These are phyloP conservation scores for Hypholoma sublateritium DNA, from an alignment of 768 basidiomycete species.

Conservation along the genomic window DNA sequence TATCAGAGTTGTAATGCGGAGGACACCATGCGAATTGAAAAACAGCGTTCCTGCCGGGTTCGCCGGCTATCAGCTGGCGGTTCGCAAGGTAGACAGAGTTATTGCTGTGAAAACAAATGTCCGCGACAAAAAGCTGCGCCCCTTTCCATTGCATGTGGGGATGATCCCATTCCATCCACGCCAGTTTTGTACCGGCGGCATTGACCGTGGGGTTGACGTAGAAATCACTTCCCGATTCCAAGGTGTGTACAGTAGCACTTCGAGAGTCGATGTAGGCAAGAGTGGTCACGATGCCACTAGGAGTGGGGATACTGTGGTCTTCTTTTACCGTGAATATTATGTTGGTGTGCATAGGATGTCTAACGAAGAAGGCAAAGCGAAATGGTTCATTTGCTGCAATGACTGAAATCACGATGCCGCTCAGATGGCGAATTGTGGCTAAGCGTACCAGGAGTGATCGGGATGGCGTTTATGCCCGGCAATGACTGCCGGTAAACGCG, in stretches of 20 bases:
- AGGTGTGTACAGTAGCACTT: slow-evolving; percentile 37
- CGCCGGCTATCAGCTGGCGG: slow-evolving; percentile 14
- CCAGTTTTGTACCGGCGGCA: slow-evolving; percentile 52
- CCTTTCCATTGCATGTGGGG: slow-evolving; percentile 59
- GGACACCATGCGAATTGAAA: slow-evolving; percentile 34
- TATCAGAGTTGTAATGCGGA: slow-evolving; percentile 48
- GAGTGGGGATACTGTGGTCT: slow-evolving; percentile 57
- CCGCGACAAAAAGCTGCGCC: slow-evolving; percentile 47
- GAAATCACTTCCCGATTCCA: slow-evolving; percentile 63
- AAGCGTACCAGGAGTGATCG: slow-evolving; percentile 61
- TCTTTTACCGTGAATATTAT: slow-evolving; percentile 62
- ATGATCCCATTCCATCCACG: slow-evolving; percentile 66
- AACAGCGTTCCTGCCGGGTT: slow-evolving; percentile 46
- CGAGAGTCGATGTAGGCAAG: slow-evolving; percentile 54
- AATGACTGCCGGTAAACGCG: slow-evolving; percentile 27
- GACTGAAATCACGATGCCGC: slow-evolving; percentile 5
- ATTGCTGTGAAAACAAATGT: slow-evolving; percentile 29
- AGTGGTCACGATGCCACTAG: slow-evolving; percentile 50
- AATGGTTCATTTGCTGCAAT: slow-evolving; percentile 40
- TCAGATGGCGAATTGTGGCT: background rate
- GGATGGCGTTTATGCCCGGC: slow-evolving; percentile 42
- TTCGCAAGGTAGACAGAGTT: slow-evolving; percentile 22
- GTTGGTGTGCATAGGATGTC: slow-evolving; percentile 50
- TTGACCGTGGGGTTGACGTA: slow-evolving; percentile 62
- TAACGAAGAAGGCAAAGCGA: slow-evolving; percentile 62